Percentiles rank a stretch among this genome's conserved stretches.
Conservation (phyloP, 1,139 yeast species). For the Zhuliangozyma parablackwelliae region DNA sequence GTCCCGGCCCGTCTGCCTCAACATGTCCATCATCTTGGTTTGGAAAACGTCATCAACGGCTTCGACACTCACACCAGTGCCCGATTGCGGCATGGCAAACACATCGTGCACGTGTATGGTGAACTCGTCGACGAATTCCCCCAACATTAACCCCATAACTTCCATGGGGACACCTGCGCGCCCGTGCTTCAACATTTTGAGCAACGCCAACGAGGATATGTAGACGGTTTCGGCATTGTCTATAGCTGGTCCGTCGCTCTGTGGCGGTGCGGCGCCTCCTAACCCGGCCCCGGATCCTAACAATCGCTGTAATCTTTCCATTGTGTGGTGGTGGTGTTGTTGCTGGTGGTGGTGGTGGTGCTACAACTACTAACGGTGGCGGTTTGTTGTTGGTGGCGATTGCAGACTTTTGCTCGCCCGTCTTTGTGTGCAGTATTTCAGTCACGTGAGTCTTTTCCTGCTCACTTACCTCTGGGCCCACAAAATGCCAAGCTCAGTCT, state of each 20-base stretch:
- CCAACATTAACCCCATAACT: slow-evolving; percentile 99
- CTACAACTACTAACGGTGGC: no score
- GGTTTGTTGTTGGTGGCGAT: no score
- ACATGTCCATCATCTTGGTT: slow-evolving; percentile 99
- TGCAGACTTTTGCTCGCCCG: no score
- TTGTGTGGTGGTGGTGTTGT: slow-evolving; percentile 12
- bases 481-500: no score
- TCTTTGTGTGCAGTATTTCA: no score
- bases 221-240: slow-evolving; percentile 96
- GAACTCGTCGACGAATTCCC: slow-evolving; percentile 96
- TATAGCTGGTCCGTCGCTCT: slow-evolving; percentile 72
- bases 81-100: slow-evolving; percentile 98
- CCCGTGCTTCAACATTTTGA: slow-evolving; percentile 97
- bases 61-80: slow-evolving; percentile 98
- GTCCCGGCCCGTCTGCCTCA: slow-evolving; percentile 96
- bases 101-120: slow-evolving; percentile 97
- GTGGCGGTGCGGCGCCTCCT: slow-evolving; percentile 50
- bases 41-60: slow-evolving; percentile 99
- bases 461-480: no score
- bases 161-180: slow-evolving; percentile 99
- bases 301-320: slow-evolving; percentile 76
- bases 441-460: no score
- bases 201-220: slow-evolving; percentile 88
- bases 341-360: no score
- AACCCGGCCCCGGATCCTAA: slow-evolving; percentile 59